Percentiles rank a stretch among this genome's conserved stretches.
These are phyloP conservation scores for Lavandula angustifolia DNA, from an alignment of 257 asterid genomes.

Conservation along the genomic window DNA sequence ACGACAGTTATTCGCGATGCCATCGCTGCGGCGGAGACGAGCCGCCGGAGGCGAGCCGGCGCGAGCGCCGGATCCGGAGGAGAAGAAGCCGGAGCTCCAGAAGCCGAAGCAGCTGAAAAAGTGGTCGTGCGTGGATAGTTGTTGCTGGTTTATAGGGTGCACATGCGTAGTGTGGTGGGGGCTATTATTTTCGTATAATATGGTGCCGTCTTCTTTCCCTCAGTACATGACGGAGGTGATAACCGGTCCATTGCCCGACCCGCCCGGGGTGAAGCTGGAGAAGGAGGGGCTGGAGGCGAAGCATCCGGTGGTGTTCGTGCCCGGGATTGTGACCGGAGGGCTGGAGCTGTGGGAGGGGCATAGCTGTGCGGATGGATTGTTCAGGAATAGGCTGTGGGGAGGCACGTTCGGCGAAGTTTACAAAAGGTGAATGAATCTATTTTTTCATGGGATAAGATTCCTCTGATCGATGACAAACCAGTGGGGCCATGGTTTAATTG, in stretches of 20 bases:
- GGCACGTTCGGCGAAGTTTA: constrained; percentile 89
- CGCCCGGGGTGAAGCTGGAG: constrained; percentile 73
- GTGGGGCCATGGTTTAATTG: background rate
- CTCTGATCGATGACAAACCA: no score
- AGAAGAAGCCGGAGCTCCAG: constrained; percentile 35
- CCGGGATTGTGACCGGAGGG: constrained; percentile 89
- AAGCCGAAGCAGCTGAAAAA: constrained; percentile 33
- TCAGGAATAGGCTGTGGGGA: constrained; percentile 93
- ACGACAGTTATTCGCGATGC: constrained; percentile 22
- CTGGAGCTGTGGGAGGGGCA: constrained; percentile 93
- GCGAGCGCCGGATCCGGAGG: constrained; percentile 35
- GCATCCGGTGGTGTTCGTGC: constrained; percentile 92
- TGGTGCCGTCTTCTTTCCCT: constrained; percentile 86
- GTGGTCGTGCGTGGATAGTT: constrained; percentile 80
- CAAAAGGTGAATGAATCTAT: constrained; percentile 51
- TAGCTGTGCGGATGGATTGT: constrained; percentile 80
- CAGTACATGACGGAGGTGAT: constrained; percentile 75
- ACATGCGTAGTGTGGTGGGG: constrained; percentile 75
- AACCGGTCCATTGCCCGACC: constrained; percentile 82
- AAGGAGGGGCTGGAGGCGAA: constrained; percentile 70
- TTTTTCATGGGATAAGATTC: background rate
- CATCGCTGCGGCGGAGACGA: constrained; percentile 57
- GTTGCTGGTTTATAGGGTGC: constrained; percentile 81
- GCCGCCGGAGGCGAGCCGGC: constrained; percentile 37
- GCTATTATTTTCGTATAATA: constrained; percentile 59